phyloP scores from a whole-genome alignment of 2,329 filamentous ascomycete genomes.

The Aspergillus pseudoviridinutans region DNA sequence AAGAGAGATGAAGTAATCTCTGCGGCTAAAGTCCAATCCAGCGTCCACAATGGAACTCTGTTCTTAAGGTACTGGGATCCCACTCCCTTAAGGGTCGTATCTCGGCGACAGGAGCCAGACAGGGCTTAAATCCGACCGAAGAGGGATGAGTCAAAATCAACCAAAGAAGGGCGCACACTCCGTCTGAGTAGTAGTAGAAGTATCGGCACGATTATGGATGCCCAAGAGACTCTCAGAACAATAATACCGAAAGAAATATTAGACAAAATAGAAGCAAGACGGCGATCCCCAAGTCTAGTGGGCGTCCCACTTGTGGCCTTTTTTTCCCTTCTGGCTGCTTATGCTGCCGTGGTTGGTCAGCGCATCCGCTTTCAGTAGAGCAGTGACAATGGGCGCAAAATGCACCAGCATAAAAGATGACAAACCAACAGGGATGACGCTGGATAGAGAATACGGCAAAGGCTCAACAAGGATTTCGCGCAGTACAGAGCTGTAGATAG shows the following conservation, averaged over 20 bases:
- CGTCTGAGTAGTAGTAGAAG: too few relatives aligned
- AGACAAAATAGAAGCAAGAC: background rate
- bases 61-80: too few relatives aligned
- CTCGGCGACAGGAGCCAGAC: too few relatives aligned
- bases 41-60: background rate
- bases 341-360: background rate
- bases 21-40: too few relatives aligned
- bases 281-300: background rate
- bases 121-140: background rate
- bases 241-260: background rate
- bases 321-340: background rate
- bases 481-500: background rate
- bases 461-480: too few relatives aligned
- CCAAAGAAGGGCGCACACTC: background rate
- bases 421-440: background rate
- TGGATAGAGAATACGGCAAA: background rate
- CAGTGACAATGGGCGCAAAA: background rate
- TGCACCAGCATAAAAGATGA: background rate
- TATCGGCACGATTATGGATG: background rate
- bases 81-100: too few relatives aligned
- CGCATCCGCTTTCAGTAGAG: background rate
- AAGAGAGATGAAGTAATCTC: conserved; percentile 1
- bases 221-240: background rate
- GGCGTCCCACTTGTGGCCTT: background rate
- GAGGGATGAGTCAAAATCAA: background rate